Base-by-base conservation (phyloP, 2,329 filamentous ascomycete genomes). In the Moelleriella libera region DNA sequence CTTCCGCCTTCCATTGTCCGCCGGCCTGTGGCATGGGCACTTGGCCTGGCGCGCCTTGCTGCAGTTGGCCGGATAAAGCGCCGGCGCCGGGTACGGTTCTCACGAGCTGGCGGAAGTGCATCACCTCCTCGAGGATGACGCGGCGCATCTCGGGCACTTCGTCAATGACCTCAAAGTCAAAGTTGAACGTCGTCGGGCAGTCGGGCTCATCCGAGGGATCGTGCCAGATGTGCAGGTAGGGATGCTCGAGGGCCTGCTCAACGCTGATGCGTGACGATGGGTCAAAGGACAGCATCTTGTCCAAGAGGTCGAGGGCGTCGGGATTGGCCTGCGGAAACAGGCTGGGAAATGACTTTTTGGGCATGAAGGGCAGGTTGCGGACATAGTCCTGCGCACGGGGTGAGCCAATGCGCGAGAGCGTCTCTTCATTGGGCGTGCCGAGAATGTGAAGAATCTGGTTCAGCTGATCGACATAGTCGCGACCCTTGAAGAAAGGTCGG, bases 391-490 rank as follows among this genome's bases (percentile, higher is more conserved):
- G 92, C 12, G 92, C 92, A 54, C 92, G 85, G 9, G 88, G 88
- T 5, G 89, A 96, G 47, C 92, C 92, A 61, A 98, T 98, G 54
- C 92, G 86, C 30, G 80, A 83, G 21, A 98, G 76, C 0, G 92
- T 98, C 63, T 94, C 88, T 66, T 97, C 90, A 61, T 90, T 94
- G 41, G 92, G 92, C 1, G 90, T 98, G 53, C 92, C 92, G 47
- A 98, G 83, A 64, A 94, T 96, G 72, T 97, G 89, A 48, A 98
- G 78, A 61, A 98, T 98, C 70, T 98, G 92, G 75, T 98, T 98
- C 54, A 98, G 80, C 72, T 98, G 92, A 68, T 98, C 92, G 66
- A 98, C 92, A 61, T 98, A 98, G 71, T 98, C 92, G 52, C 92
- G 86, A 49, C 92, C 92, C 71, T 98, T 98, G 77, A 98, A 97